Evolutionary conservation across 2,329 filamentous ascomycete genomes (phyloP).

Genomic region (Trichophyton benhamiae): DNA sequence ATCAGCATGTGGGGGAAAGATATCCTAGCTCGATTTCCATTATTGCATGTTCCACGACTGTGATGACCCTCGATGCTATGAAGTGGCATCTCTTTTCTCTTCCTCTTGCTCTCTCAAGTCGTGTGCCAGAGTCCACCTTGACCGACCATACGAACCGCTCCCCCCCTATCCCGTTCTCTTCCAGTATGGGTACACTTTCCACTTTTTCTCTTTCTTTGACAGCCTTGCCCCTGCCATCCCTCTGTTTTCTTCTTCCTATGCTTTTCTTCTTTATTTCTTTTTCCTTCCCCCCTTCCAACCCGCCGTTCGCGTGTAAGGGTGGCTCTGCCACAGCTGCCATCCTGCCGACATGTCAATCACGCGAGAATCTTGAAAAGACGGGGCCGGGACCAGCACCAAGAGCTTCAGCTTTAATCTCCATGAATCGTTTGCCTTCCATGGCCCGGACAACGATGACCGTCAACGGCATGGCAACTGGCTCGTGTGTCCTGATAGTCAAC

Average conservation of each 20-base stretch:
- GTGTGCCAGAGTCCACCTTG: neutral
- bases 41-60: neutral
- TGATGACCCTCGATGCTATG: neutral
- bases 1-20: neutral
- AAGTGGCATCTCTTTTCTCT: neutral
- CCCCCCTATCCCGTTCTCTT: neutral
- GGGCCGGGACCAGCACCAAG: neutral
- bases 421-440: neutral
- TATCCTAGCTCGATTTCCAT: neutral
- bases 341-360: neutral
- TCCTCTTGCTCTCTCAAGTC: neutral
- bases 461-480: neutral
- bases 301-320: neutral
- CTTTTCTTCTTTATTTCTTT: neutral
- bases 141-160: neutral
- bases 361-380: neutral
- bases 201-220: neutral
- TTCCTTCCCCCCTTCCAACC: neutral
- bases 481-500: neutral
- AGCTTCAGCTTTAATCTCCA: neutral
- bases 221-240: neutral
- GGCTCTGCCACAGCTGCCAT: neutral
- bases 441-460: neutral
- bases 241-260: neutral
- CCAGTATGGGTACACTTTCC: neutral